Evolutionary conservation across 192 early-diverging fungal species (phyloP).

Genomic region (Entomortierella beljakovae): DNA sequence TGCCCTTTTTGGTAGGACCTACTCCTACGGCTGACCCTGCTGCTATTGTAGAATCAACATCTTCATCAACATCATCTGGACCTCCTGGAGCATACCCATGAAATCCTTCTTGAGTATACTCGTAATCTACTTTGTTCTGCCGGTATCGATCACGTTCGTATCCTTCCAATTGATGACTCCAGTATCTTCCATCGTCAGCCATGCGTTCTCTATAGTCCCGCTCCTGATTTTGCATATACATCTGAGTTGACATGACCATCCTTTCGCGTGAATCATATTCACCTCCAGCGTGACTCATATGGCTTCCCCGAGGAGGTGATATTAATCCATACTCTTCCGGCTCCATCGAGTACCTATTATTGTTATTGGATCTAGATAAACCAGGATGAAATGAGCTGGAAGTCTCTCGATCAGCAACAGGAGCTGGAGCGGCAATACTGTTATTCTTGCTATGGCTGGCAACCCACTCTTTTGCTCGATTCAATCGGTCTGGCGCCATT

Average conservation of each 20-base stretch:
- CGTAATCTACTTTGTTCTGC: not conserved
- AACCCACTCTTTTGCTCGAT: slow-evolving; percentile 49
- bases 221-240: slow-evolving; percentile 16
- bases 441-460: slow-evolving; percentile 40
- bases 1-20: slow-evolving; percentile 1
- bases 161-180: slow-evolving; percentile 30
- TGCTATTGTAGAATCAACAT: slow-evolving; percentile 37
- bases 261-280: slow-evolving; percentile 29
- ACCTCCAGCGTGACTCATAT: slow-evolving; percentile 4
- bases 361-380: not conserved
- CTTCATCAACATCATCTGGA: slow-evolving; percentile 37
- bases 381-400: slow-evolving; percentile 12
- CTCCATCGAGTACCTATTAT: slow-evolving; percentile 30
- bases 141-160: slow-evolving; percentile 1
- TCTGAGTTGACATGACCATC: slow-evolving; percentile 23
- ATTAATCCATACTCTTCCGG: slow-evolving; percentile 24
- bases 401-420: slow-evolving; percentile 8
- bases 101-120: not conserved
- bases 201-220: slow-evolving; percentile 1
- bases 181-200: slow-evolving; percentile 32
- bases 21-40: slow-evolving; percentile 21
- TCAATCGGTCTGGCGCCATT: slow-evolving; percentile 17
- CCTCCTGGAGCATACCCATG: slow-evolving; percentile 32
- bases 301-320: slow-evolving; percentile 21
- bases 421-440: slow-evolving; percentile 12